Evolutionary conservation across 306 rosid genomes (phyloP).

Genomic region (Medicago truncatula): DNA sequence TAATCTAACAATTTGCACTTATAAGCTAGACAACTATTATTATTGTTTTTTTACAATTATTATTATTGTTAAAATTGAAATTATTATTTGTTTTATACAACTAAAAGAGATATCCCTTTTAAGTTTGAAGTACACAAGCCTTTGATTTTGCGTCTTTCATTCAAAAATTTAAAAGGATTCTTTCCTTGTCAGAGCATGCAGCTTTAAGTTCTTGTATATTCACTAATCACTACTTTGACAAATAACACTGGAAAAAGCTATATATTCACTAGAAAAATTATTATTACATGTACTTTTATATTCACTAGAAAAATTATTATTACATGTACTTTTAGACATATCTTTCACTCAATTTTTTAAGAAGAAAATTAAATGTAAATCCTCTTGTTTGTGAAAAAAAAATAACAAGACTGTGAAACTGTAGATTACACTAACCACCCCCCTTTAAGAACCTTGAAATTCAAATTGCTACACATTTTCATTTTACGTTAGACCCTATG

Average conservation of each 20-base stretch:
- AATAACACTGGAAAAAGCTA: constrained; percentile 8
- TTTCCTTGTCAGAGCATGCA: constrained; percentile 48
- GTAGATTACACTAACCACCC: neutral
- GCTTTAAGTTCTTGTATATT: constrained; percentile 40
- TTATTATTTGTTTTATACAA: neutral
- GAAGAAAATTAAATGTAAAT: neutral
- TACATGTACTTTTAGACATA: neutral
- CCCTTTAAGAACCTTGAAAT: constrained; percentile 11
- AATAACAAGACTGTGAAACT: too few species aligned
- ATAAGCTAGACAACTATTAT: too few species aligned
- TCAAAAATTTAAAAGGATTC: constrained; percentile 38
- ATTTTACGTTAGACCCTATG: constrained; percentile 40
- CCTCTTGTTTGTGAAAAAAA: neutral
- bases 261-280: constrained; percentile 9
- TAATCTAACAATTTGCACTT: too few species aligned
- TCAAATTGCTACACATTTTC: constrained; percentile 40
- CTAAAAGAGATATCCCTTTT: constrained; percentile 57
- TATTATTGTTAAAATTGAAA: neutral
- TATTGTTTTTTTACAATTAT: too few species aligned
- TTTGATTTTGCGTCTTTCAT: constrained; percentile 40
- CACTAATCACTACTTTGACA: constrained; percentile 7
- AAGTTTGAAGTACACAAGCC: constrained; percentile 38
- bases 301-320: constrained; percentile 13
- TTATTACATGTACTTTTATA: neutral
- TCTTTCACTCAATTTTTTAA: neutral